Base-by-base conservation (phyloP, 805 yeast genomes). In the Ogataea minuta region DNA sequence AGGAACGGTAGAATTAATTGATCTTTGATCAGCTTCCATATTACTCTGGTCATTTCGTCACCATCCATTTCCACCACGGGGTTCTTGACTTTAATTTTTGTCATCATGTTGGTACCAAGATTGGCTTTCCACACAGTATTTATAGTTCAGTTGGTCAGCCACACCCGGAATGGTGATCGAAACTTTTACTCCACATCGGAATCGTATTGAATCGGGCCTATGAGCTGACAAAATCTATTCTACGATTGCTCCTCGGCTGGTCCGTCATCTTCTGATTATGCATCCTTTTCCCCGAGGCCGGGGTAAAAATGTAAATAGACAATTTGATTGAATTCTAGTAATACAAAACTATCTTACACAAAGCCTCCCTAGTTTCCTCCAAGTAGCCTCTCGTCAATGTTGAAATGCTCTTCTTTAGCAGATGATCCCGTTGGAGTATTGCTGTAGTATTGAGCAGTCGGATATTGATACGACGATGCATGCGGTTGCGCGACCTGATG, bases 11-110 rank as follows among this genome's bases (percentile, higher is more conserved):
- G 67, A 58, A 91, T 80, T 64, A 91, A 76, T 66, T 87, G 77
- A 51, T 87, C 91, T 63, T 84, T 86, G 67, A 91, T 91, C 55
- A 81, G 65, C 53, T 86, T 75, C 98, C 98, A 91, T 71, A 91
- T 91, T 64, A 91, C 88, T 62, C 97, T 76, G 60, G 98, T 91
- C 86, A 84, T 87, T 68, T 91, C 98, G 66, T 91, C 98, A 49
- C 98, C 98, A 57, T 91, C 98, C 84, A 91, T 79, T 64, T 91
- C 98, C 48, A 91, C 98, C 53, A 91, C 77, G 49, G 98, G 98
- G 56, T 77, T 84, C 63, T 76, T 74, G 43, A 91, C 97, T 49
- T 74, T 70, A 63, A 91, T 83, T 62, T 89, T 89, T 26, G 56
- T 49, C 31, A 57, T 52, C 7, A 54, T 51, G 53, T 50, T 52